Percentiles rank a stretch among this genome's conserved stretches.
Conservation (phyloP, 495 filamentous ascomycete species). For the Choiromyces venosus region DNA sequence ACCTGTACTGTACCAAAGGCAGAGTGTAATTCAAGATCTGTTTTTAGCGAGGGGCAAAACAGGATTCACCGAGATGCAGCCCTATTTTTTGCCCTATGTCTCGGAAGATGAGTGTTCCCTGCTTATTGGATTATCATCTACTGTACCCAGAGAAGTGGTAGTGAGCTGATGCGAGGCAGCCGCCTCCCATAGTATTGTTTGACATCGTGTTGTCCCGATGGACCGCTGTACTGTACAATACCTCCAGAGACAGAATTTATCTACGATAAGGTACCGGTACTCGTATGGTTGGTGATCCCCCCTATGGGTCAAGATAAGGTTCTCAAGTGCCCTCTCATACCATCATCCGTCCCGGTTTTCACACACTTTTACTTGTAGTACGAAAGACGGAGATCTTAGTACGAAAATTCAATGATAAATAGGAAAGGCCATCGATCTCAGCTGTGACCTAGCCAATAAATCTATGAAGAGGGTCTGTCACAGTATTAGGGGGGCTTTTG, state of each 20-base stretch:
- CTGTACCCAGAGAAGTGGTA: background rate
- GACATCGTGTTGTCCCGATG: background rate
- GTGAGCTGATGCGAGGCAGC: background rate
- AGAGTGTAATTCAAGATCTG: background rate
- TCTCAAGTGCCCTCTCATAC: background rate
- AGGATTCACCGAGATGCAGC: background rate
- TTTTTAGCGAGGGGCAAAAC: background rate
- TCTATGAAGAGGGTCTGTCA: too few species aligned
- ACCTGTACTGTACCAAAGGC: too few species aligned
- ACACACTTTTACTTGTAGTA: too few species aligned
- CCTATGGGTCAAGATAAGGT: background rate
- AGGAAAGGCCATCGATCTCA: too few species aligned
- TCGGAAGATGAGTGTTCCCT: background rate
- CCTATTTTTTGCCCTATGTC: background rate
- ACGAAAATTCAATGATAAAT: too few species aligned
- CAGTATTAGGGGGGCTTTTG: too few species aligned
- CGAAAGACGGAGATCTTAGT: too few species aligned
- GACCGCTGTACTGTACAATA: background rate
- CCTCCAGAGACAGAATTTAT: background rate
- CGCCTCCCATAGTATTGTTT: background rate
- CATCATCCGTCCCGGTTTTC: too few species aligned
- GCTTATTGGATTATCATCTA: background rate
- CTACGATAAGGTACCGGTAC: too few species aligned
- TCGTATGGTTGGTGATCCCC: background rate
- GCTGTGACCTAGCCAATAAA: too few species aligned